Conservation (phyloP, 2,329 filamentous ascomycete genomes). For the Fusarium sp. region DNA sequence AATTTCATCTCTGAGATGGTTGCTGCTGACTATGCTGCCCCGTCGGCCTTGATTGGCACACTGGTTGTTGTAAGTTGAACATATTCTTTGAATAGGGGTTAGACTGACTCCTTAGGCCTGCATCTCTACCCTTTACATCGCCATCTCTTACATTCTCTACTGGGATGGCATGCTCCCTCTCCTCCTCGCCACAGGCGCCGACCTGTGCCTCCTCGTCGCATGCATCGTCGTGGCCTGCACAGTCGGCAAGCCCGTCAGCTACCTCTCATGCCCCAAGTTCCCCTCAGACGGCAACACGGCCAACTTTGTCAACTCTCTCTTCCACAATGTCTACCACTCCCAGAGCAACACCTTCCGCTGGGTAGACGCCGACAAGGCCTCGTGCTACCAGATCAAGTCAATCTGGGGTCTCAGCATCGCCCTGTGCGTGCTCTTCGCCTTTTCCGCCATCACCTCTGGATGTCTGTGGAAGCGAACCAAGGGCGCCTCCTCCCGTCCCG, state of each 20-base stretch:
- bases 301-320: conserved; percentile 59
- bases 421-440: conserved; percentile 77
- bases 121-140: conserved; percentile 82
- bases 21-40: conserved; percentile 71
- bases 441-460: conserved; percentile 68
- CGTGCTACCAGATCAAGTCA: conserved; percentile 87
- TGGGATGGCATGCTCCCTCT: conserved; percentile 81
- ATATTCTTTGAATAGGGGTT: not conserved
- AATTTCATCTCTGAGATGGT: conserved; percentile 87
- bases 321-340: conserved; percentile 55
- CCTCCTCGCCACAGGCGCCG: conserved; percentile 74
- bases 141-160: conserved; percentile 85
- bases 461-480: conserved; percentile 74
- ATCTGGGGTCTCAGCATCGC: conserved; percentile 89
- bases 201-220: conserved; percentile 78
- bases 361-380: conserved; percentile 66
- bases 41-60: conserved; percentile 80
- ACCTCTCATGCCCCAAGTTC: conserved; percentile 75
- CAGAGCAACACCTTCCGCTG: conserved; percentile 56
- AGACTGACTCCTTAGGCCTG: conserved; percentile 68
- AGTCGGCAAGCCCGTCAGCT: conserved; percentile 83
- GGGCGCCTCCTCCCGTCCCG: conserved; percentile 46
- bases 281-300: conserved; percentile 56
- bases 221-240: conserved; percentile 82
- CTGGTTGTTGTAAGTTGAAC: conserved; percentile 77